Base-by-base conservation (phyloP, 768 basidiomycete species). In the Boletus coccyginus region DNA sequence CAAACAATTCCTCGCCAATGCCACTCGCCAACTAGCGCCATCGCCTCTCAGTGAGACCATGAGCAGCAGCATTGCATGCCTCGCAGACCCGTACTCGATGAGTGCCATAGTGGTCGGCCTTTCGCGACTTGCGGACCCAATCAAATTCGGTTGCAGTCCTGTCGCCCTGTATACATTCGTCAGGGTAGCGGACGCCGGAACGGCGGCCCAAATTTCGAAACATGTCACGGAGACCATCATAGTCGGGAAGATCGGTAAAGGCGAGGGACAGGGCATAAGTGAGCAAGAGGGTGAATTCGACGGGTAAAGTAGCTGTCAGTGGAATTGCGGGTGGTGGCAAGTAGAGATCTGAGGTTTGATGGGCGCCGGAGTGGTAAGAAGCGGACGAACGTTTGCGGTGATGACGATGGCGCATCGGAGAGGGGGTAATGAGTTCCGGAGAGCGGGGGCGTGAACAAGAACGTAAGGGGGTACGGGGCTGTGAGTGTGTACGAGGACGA, bases 211-310 rank as follows among this genome's bases (percentile, higher is more conserved):
- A 66, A 5, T 79, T 81, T 16, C 80, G 78, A 70, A 94, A 91
- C 44, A 92, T 79, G 44, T 80, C 81, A 42, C 92, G 80, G 24
- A 94, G 75, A 29, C 92, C 92, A 43, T 85, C 87, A 64, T 94
- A 95, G 71, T 95, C 93, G 11, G 92, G 93, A 40, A 91, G 78
- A 74, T 94, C 92, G 65, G 90, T 90, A 62, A 94, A 94, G 60
- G 87, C 87, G 36, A 95, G 83, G 2, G 84, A 85, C 44, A 92
- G 83, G 21, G 88, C 85, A 73, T 94, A 94, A 44, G 72, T 72
- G 71, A 87, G 88, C 62, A 93, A 80, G 52, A 91, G 82, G 59
- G 87, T 88, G 56, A 93, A 91, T 72, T 94, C 91, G 46, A 84
- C 79, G 14, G 90, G 90, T 53, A 93, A 82, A 6, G 87, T 85